Percentiles rank a stretch among this genome's conserved stretches.
Evolutionary conservation across 768 basidiomycete species (phyloP).

Genomic region (Tricholoma bakamatsutake): DNA sequence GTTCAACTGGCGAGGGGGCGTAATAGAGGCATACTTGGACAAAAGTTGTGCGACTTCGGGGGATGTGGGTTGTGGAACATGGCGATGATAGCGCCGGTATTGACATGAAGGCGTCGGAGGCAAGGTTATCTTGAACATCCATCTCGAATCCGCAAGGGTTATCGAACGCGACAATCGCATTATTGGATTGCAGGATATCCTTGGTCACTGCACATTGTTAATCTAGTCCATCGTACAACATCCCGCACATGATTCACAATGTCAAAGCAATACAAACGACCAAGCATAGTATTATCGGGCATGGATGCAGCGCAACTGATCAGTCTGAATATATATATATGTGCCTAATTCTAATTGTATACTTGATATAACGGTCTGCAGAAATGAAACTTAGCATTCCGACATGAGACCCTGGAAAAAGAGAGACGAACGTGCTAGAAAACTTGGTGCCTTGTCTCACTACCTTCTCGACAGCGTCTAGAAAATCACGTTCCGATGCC

Average conservation of each 20-base stretch:
- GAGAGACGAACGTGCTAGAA: conserved; percentile 78
- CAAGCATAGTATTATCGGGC: no score
- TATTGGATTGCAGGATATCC: no score
- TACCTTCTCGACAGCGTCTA: conserved; percentile 98
- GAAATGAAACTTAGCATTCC: conserved; percentile 10
- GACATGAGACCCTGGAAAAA: not conserved
- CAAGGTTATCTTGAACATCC: conserved; percentile 6
- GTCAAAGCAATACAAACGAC: no score
- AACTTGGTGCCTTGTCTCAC: conserved; percentile 97
- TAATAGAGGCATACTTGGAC: conserved; percentile 49
- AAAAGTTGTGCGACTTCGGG: conserved; percentile 54
- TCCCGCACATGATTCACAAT: no score
- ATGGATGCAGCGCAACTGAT: not conserved
- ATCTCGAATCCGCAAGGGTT: not conserved
- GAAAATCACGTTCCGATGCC: conserved; percentile 94
- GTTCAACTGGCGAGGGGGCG: conserved; percentile 63
- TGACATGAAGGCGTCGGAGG: conserved; percentile 6
- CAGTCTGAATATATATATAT: not conserved
- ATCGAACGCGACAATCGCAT: no score
- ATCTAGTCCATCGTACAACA: no score
- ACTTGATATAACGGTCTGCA: conserved; percentile 84
- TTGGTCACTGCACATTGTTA: no score
- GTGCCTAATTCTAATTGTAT: conserved; percentile 62
- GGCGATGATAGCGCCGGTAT: conserved; percentile 19
- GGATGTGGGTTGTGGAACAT: conserved; percentile 43